Base-by-base conservation (phyloP, 768 basidiomycete genomes). In the Leccinum longicurvipes region DNA sequence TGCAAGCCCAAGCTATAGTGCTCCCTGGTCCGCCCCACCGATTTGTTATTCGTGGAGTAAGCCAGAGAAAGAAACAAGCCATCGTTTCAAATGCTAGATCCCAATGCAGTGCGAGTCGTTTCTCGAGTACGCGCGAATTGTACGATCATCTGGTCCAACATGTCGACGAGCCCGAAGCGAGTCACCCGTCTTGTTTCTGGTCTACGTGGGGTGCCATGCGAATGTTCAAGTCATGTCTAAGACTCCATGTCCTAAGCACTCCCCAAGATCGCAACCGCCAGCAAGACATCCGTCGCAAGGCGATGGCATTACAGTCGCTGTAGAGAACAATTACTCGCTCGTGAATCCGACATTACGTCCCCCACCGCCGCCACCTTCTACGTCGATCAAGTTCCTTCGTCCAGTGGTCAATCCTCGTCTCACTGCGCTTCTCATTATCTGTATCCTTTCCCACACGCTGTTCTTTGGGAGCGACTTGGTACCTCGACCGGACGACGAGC, bases 1-100 rank as follows among this genome's bases (percentile, higher is more conserved):
- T 91, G 6, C 81, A 85, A 47, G 93, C 93, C 0, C 83, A 86
- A 61, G 93, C 95, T 1, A 92, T 92, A 84, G 91, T 95, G 21
- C 77, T 91, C 31, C 82, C 78, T 32, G 88, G 85, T 1, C 81
- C 83, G 6, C 79, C 82, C 4, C 87, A 86, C 60, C 79, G 83
- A 51, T 99, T 96, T 65, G 80, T 99, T 36, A 91, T 99, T 47
- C 86, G 87, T 34, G 94, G 94, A 6, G 87, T 98, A 42, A 83
- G 86, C 56, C 74, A 87, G 51, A 77, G 82, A 53, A 85, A 84
- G 70, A 80, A 57, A 75, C 75, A 12, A 78, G 75, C 36, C 84
- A 89, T 46, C 79, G 79, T 49, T 91, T 86, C 72, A 83, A 82
- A 62, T 95, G 93, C 68, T 60, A 79, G 77, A 51, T 82, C 77